Conservation (phyloP, 495 filamentous ascomycete genomes). For the Hyaloscypha hepaticicola region DNA sequence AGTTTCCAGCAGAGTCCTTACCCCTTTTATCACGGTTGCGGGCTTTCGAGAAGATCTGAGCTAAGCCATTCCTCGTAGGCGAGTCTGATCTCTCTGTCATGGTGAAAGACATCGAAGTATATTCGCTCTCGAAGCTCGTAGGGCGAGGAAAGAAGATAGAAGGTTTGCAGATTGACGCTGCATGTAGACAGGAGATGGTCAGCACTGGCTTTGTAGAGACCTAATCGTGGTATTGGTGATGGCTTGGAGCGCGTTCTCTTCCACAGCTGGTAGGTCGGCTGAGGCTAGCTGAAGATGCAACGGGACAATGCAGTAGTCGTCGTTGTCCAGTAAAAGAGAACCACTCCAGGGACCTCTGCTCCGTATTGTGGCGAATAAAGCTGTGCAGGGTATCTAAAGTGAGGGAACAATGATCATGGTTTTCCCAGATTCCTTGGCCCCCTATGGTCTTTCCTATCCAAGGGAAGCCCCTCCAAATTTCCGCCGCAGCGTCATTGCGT, state of each 20-base stretch:
- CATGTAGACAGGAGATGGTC: background rate
- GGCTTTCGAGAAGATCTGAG: constrained; percentile 36
- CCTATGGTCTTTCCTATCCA: background rate
- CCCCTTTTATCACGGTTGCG: constrained; percentile 32
- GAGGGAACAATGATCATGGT: background rate
- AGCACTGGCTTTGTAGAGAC: background rate
- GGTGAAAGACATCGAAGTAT: constrained; percentile 8
- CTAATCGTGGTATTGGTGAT: background rate
- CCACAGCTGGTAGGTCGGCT: background rate
- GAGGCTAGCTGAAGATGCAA: background rate
- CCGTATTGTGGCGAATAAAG: background rate
- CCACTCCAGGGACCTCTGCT: background rate
- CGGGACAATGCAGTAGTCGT: background rate
- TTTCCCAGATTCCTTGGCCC: background rate
- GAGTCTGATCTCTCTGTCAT: constrained; percentile 26
- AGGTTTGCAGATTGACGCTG: background rate
- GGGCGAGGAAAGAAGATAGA: background rate
- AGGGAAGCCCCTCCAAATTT: background rate
- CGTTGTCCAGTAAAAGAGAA: background rate
- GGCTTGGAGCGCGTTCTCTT: background rate
- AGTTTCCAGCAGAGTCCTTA: constrained; percentile 32
- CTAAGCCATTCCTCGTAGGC: constrained; percentile 31
- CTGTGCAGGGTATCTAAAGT: background rate
- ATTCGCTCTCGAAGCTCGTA: background rate
- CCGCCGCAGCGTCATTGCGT: background rate